These are phyloP conservation scores for Penicillium polonicum DNA, from an alignment of 2,329 filamentous ascomycete genomes.

Conservation along the genomic window DNA sequence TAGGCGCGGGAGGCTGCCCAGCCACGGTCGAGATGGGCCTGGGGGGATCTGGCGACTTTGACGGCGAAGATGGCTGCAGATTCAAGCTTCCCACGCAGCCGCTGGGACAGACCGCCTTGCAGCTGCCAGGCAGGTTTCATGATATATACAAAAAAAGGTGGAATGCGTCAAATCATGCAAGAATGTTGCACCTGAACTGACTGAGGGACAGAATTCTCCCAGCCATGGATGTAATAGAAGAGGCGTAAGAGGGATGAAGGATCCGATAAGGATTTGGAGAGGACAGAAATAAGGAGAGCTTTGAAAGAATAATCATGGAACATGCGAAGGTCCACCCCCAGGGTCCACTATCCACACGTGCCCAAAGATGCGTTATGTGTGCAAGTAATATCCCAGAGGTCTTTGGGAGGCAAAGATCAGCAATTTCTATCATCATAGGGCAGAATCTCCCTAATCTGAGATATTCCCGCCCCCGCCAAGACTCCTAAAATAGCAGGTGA, in stretches of 20 bases:
- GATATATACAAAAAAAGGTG: not conserved
- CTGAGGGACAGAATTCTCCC: not conserved
- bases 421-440: not conserved
- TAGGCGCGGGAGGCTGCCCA: slow-evolving; percentile 12
- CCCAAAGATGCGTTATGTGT: not conserved
- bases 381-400: not conserved
- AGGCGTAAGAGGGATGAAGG: not conserved
- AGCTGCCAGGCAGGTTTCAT: slow-evolving; percentile 9
- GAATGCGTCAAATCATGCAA: not conserved
- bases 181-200: not conserved
- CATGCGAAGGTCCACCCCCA: not conserved
- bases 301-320: not conserved
- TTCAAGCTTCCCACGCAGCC: slow-evolving; percentile 1
- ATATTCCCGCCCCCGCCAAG: not conserved
- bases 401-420: not conserved
- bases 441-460: not conserved
- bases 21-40: slow-evolving; percentile 7
- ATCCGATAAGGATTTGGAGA: not conserved
- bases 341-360: not conserved
- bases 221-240: not conserved
- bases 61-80: slow-evolving; percentile 2
- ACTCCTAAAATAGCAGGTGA: not conserved
- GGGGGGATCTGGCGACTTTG: slow-evolving; percentile 11
- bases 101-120: not conserved
- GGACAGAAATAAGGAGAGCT: not conserved